Percentiles rank a stretch among this genome's conserved stretches.
These are phyloP conservation scores for Solanum aculeatissimum DNA, from an alignment of 305 asterid genomes.

Conservation along the genomic window DNA sequence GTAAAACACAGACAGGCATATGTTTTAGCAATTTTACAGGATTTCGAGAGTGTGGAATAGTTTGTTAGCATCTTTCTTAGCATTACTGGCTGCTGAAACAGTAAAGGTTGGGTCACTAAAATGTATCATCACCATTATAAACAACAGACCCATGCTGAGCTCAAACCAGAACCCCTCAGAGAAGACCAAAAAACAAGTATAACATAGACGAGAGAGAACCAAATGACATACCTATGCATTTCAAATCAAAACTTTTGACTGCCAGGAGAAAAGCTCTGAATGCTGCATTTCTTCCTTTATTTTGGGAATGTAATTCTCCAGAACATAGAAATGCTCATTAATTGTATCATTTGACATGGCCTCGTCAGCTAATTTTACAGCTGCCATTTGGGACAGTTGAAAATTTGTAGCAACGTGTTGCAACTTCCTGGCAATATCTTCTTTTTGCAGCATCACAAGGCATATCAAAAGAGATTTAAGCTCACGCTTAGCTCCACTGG, in stretches of 20 bases:
- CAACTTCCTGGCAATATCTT: constrained; percentile 63
- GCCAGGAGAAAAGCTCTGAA: constrained; percentile 72
- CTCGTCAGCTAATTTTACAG: constrained; percentile 64
- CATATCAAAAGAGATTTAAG: constrained; percentile 49
- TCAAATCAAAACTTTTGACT: constrained; percentile 47
- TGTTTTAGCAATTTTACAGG: background rate
- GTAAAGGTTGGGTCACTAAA: background rate
- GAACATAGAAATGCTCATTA: constrained; percentile 40
- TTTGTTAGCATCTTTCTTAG: background rate
- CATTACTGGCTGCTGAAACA: background rate
- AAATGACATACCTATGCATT: background rate
- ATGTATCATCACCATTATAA: background rate
- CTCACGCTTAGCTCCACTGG: constrained; percentile 63
- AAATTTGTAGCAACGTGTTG: constrained; percentile 50
- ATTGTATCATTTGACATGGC: constrained; percentile 24
- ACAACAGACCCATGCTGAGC: background rate
- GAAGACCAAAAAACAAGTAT: background rate
- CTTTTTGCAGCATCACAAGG: constrained; percentile 70
- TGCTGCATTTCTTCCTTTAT: constrained; percentile 32
- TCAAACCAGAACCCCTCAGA: background rate
- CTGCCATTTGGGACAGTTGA: constrained; percentile 75
- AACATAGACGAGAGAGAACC: background rate
- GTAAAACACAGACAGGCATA: background rate
- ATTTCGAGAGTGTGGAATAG: background rate
- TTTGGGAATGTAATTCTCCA: constrained; percentile 45